Evolutionary conservation across 768 basidiomycete species (phyloP), one percentile per base, ranked within the genome.

Genomic region (Boletus reticuloceps): DNA sequence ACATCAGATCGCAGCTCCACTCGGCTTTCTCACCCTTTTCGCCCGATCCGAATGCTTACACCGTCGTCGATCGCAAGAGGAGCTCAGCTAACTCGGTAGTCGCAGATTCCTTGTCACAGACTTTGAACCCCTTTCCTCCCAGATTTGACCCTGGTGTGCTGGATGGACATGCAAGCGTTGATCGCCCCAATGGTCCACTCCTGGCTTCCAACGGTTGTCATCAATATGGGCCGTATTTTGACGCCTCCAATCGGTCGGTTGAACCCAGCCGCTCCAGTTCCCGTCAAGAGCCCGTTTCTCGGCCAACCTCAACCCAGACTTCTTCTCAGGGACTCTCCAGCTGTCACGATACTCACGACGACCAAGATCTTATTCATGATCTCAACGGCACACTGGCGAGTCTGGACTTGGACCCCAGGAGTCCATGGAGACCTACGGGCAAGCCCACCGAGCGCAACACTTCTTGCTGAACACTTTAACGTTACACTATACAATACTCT

Each of bases 381-480:
- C 69, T 92, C 50, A 91, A 88, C 62, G 85, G 86, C 20, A 89
- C 85, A 29, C 76, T 92, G 38, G 87, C 89, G 34, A 89, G 84
- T 67, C 79, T 91, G 16, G 80, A 89, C 59, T 72, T 91, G 53
- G 86, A 85, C 63, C 60, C 71, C 55, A 69, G 65, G 53, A 66
- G 54, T 31, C 67, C 68, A n/a, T 75, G 74, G 74, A 70, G 34
- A 14, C 14, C 34, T 13, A 36, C 34, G 34, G 34, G 34, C 34
- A 36, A 60, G 55, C 53, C 62, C 50, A 29, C 58, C 12, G 64
- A 64, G 34, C 61, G 53, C 49, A 63, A 58, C 29, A 48, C 51
- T 29, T 53, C 64, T 45, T 53, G 62, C 53, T 67, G 50, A 69
- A 51, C 55, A 47, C 27, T 11, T 50, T 44, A 44, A 60, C 9